Base-by-base conservation (phyloP, 2,329 filamentous ascomycete genomes). In the Fusarium heterosporum region DNA sequence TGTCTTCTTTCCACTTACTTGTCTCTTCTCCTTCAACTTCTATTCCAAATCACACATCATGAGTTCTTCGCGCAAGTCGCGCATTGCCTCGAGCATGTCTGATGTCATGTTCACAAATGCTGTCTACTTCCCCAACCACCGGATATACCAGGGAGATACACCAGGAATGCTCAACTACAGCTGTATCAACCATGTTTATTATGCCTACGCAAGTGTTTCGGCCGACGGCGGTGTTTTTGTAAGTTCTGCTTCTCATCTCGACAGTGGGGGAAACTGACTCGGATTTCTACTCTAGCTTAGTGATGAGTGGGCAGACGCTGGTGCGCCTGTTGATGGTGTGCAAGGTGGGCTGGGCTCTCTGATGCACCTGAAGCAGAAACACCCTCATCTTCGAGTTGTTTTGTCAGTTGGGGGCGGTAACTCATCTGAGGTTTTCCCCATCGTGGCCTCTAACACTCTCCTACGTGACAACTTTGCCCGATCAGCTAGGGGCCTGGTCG, bases 111-210 rank as follows among this genome's bases (percentile, higher is more conserved):
- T 83, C 74, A 87, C 86, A 73, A 96, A 96, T 77, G 92, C 90
- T 22, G 90, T 93, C 17, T 96, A 95, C 79, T 96, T 93, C 77
- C 91, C 91, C n/a, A 95, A 93, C 78, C 89, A 87, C 80, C 84
- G 89, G 59, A 87, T 93, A 69, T 93, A 93, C 78, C 84, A 85
- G 56, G 86, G 89, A 66, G 87, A 92, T 71, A 90, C 90, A 16
- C 92, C 92, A 0, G 91, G 87, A 2, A 88, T 88, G 55, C 81
- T 95, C 73, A 91, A 92, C 75, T 88, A 93, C 76, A 87, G 87
- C 68, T 92, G 90, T 72, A 89, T 95, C 72, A 93, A 90, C 69
- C 90, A 93, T 74, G 88, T 94, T 26, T 94, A 93, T 78, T 95
- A 95, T 75, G 91, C 92, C 13, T 94, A 92, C 84, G 91, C 91